Evolutionary conservation across 2,329 filamentous ascomycete species (phyloP), one percentile per base, ranked within the genome.

Genomic region (Paecilomyces sp.): DNA sequence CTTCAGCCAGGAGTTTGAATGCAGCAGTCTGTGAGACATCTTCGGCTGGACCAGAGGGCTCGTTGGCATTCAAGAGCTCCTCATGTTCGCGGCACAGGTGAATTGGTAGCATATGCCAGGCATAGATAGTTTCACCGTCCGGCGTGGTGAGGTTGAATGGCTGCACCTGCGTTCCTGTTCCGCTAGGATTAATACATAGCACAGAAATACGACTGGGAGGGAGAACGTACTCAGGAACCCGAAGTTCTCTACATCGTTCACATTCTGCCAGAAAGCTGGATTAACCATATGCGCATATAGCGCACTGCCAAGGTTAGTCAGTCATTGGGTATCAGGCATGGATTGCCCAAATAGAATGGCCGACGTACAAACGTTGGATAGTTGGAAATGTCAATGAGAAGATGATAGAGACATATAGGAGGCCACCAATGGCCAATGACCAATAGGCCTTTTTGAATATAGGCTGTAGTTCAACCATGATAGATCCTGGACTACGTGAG

Each of bases 31-130:
- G 64, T 24, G 76, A 79, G 59, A 84, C 77, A 62, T 80, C 78
- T 25, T 75, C 70, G 12, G 68, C 60, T 67, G 65, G 74, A 78
- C 80, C 73, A 83, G 86, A 86, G 63, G 77, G 72, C 5, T 76
- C 73, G 64, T 85, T 81, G 4, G 76, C 72, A 47, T 83, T 77
- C 12, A 95, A 77, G 13, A 78, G 77, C 24, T 80, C 76, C 68
- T 95, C 89, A 66, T 96, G 83, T 64, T 88, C 81, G 6, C 85
- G 79, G 72, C 95, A 96, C 0, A 91, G 78, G 57, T 88, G 85
- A 6, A 95, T 76, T 0, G 93, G 93, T 55, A 97, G 78, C 58
- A 97, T 83, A 70, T 97, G 93, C 93, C 93, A 97, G 28, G 89
- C 90, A 70, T 94, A 95, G 18, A 97, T 77, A 1, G 80, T 85